Percentiles rank a stretch among this genome's conserved stretches.
These are phyloP conservation scores for Cryptococcus amylolentus DNA, from an alignment of 1,284 basidiomycete genomes.

Conservation along the genomic window DNA sequence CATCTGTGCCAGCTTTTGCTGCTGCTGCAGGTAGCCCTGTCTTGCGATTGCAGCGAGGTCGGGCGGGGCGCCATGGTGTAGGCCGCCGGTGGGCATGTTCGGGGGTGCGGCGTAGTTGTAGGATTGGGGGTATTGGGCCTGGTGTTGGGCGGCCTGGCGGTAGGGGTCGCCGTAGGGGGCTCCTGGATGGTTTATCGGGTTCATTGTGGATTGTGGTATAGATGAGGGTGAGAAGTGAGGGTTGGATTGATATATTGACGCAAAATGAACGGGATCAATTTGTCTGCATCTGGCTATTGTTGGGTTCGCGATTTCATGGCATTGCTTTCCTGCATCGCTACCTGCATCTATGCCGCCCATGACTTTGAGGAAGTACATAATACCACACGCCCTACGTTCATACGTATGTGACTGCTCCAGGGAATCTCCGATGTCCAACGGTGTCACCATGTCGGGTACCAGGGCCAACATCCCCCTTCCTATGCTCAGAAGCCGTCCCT, in stretches of 20 bases:
- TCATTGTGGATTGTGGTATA: background rate
- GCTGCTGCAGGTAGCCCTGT: slow-evolving; percentile 22
- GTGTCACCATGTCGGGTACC: too few species aligned
- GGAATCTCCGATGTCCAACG: too few species aligned
- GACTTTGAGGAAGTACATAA: too few species aligned
- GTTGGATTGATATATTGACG: background rate
- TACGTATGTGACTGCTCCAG: too few species aligned
- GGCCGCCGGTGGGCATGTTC: background rate
- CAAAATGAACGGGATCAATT: too few species aligned
- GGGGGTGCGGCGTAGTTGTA: background rate
- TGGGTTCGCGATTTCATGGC: too few species aligned
- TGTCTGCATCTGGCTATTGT: too few species aligned
- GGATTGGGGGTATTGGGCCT: background rate
- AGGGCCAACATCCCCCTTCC: too few species aligned
- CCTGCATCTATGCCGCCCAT: too few species aligned
- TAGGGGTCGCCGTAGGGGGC: background rate
- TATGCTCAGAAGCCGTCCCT: too few species aligned
- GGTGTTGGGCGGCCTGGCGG: background rate
- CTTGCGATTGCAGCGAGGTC: slow-evolving; percentile 20
- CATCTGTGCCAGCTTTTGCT: slow-evolving; percentile 19
- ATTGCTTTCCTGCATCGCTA: too few species aligned
- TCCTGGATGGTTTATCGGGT: background rate
- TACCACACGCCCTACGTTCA: too few species aligned
- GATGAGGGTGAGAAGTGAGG: background rate
- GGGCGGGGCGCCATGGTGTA: slow-evolving; percentile 7